A percentile compares a stretch with the other conserved stretches of the same genome.
Conservation (phyloP, 805 yeast species). For the Blastobotrys peoriensis region DNA sequence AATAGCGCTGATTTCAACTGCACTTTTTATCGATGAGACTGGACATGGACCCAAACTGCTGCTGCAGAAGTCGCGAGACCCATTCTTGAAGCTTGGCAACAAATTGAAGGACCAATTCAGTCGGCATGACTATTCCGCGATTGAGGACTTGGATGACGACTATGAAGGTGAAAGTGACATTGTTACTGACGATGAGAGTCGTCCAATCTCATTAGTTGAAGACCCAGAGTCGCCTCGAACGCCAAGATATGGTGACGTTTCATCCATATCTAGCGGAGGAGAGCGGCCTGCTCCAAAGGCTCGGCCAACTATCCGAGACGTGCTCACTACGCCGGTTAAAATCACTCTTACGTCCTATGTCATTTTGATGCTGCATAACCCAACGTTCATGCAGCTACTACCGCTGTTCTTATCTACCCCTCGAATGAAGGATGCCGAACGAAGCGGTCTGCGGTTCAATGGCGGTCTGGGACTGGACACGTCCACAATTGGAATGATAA, state of each 20-base stretch:
- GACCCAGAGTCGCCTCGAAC: background rate
- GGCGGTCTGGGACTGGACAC: constrained; percentile 48
- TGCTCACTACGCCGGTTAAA: constrained; percentile 12
- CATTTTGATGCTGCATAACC: constrained; percentile 39
- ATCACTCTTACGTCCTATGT: constrained; percentile 10
- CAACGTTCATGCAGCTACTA: constrained; percentile 45
- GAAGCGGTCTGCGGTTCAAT: constrained; percentile 40
- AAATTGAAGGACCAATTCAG: background rate
- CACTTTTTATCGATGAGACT: constrained; percentile 15
- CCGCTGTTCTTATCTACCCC: constrained; percentile 44
- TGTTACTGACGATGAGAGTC: background rate
- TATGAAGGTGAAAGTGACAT: background rate
- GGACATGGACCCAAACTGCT: constrained; percentile 2
- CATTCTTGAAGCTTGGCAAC: constrained; percentile 8
- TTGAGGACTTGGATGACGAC: constrained; percentile 2
- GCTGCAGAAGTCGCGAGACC: constrained; percentile 9
- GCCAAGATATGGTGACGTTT: background rate
- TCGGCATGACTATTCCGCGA: background rate
- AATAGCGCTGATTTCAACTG: constrained; percentile 22
- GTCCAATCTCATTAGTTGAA: background rate
- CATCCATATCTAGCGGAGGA: background rate
- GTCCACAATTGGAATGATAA: constrained; percentile 41
- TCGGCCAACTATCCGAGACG: background rate
- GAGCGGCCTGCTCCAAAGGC: background rate
- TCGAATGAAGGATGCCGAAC: constrained; percentile 17